Evolutionary conservation across 2,329 filamentous ascomycete genomes (phyloP).

Genomic region (Furcasterigmium furcatum): DNA sequence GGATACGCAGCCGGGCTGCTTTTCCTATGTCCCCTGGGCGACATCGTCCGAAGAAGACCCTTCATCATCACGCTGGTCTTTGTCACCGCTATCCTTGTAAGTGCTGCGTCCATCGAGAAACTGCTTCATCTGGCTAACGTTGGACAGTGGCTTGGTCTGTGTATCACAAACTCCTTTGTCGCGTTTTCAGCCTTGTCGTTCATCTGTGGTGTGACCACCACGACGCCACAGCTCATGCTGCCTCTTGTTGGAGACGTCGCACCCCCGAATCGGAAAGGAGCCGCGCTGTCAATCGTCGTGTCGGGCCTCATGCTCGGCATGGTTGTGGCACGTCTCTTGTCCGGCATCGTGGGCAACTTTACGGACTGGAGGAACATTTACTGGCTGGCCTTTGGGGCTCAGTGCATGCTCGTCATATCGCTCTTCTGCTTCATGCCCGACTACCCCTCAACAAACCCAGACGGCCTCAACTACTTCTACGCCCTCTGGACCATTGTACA

Average conservation of each 20-base stretch:
- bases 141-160: constrained; percentile 66
- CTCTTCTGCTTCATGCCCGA: constrained; percentile 77
- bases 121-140: neutral
- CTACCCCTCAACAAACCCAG: constrained; percentile 71
- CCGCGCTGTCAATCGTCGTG: constrained; percentile 69
- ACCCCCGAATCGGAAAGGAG: constrained; percentile 63
- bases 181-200: constrained; percentile 70
- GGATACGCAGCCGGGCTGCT: constrained; percentile 74
- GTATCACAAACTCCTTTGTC: constrained; percentile 61
- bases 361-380: constrained; percentile 75
- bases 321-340: constrained; percentile 70
- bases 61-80: constrained; percentile 67
- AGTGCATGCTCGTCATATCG: constrained; percentile 61
- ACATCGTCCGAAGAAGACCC: constrained; percentile 62
- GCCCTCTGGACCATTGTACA: constrained; percentile 63
- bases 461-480: constrained; percentile 59
- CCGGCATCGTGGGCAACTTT: constrained; percentile 72
- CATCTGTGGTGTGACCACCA: constrained; percentile 71
- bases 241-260: constrained; percentile 78
- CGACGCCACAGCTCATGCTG: constrained; percentile 78
- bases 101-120: constrained; percentile 41
- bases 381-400: constrained; percentile 71
- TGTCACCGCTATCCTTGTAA: constrained; percentile 65
- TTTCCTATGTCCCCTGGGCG: constrained; percentile 73
- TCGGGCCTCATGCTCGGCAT: constrained; percentile 74